Conservation (phyloP, 2,329 filamentous ascomycete genomes). For the Dothistroma septosporum region DNA sequence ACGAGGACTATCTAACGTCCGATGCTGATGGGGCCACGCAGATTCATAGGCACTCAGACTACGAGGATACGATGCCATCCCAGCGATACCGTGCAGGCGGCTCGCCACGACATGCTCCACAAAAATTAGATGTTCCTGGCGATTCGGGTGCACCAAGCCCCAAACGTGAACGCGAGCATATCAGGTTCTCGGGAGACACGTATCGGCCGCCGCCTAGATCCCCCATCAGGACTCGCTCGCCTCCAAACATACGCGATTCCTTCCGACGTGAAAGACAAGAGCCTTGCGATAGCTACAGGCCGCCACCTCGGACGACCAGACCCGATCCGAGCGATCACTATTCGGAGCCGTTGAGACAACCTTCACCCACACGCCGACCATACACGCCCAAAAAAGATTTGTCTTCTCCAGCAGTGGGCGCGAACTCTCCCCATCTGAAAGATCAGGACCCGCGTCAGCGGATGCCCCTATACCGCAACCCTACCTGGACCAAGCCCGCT, state of each 20-base stretch:
- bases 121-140: background rate
- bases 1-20: too few relatives aligned
- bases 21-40: background rate
- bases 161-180: background rate
- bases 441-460: background rate
- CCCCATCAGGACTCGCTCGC: background rate
- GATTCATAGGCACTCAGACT: background rate
- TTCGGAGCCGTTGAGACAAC: background rate
- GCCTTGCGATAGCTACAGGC: background rate
- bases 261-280: background rate
- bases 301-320: background rate
- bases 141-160: slow-evolving; percentile 20
- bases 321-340: background rate
- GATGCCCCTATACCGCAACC: background rate
- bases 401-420: background rate
- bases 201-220: background rate
- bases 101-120: background rate
- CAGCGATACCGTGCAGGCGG: background rate
- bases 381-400: background rate
- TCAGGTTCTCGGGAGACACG: background rate
- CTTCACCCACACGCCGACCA: background rate
- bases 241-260: background rate
- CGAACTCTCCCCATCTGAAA: background rate
- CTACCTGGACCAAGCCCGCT: slow-evolving; percentile 3
- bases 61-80: background rate